Percentiles rank a stretch among this genome's conserved stretches.
phyloP scores from a whole-genome alignment of 768 basidiomycete genomes.

The Suillus lakei region DNA sequence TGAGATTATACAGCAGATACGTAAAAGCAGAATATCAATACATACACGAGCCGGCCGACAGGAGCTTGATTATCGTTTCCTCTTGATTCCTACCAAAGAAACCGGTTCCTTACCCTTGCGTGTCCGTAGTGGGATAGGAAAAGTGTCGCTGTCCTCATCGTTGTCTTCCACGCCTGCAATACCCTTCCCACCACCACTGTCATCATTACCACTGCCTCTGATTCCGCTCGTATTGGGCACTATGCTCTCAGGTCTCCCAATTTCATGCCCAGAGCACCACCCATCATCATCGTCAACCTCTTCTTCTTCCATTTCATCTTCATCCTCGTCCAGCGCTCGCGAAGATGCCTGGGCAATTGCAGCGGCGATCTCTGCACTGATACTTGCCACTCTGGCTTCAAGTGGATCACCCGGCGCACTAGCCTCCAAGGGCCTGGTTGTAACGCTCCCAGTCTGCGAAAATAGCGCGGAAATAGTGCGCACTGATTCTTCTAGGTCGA shows the following conservation, averaged over 20 bases:
- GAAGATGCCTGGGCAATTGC: conserved; percentile 78
- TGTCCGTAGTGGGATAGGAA: conserved; percentile 72
- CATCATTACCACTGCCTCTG: conserved; percentile 42
- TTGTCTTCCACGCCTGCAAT: conserved; percentile 50
- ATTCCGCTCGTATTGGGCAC: conserved; percentile 69
- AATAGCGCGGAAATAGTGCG: conserved; percentile 76
- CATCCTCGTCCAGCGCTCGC: conserved; percentile 59
- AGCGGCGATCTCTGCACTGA: conserved; percentile 81
- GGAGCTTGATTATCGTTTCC: conserved; percentile 57
- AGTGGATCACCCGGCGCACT: conserved; percentile 45
- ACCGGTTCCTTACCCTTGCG: conserved; percentile 64
- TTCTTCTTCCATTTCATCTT: conserved; percentile 45
- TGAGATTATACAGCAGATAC: conserved; percentile 22
- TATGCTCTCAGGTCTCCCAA: conserved; percentile 52
- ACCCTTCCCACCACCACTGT: conserved; percentile 30
- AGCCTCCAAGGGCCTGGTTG: conserved; percentile 37
- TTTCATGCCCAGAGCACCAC: conserved; percentile 54
- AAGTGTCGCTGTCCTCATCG: conserved; percentile 72
- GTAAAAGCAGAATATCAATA: conserved; percentile 8
- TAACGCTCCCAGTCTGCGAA: conserved; percentile 47
- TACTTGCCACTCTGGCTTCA: conserved; percentile 72
- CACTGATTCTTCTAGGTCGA: conserved; percentile 72
- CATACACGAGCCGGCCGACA: conserved; percentile 2
- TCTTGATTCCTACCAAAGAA: conserved; percentile 55
- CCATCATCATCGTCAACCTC: conserved; percentile 47